Base-by-base conservation (phyloP, 2,329 filamentous ascomycete species). In the Cadophora luteo-olivacea region DNA sequence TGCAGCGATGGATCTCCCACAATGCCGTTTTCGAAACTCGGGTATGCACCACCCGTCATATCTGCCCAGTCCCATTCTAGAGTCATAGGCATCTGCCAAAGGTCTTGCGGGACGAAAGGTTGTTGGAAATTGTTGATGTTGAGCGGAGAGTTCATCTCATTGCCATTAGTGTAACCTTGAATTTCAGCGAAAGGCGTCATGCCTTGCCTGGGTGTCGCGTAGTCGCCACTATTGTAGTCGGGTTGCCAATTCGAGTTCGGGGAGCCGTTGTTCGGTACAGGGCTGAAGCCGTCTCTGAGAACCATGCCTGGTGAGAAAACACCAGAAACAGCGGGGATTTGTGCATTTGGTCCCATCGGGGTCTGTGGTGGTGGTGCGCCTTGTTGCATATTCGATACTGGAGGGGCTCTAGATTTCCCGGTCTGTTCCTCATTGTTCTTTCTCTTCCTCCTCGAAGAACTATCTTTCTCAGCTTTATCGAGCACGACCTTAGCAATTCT, bases 61-160 rank as follows among this genome's bases (percentile, higher is more conserved):
- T 90, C 88, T 1, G 87, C 87, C 86, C 87, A 90, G 76, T 87
- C 76, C 90, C 89, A 92, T 78, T 98, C 95, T 25, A 98, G 85
- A 2, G 93, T 97, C 90, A 97, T 97, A 1, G 95, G 94, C 87
- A 98, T 90, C 79, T 95, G 92, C 89, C 96, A 99, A 32, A 98
- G 81, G 80, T 98, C 96, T 75, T 95, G 93, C 4, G 96, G 95
- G 25, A 98, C 88, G 75, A 97, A 91, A 0, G 94, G 94, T 73
- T 97, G 92, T 75, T 94, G 91, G 77, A 94, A 94, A 22, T 84
- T 76, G 14, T 80, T 79, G 45, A 81, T 77, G 66, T 73, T 76
- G 11, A 75, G 63, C 12, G 75, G 72, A 1, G 74, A 73, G 76
- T 72, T 73, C 29, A 72, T 68, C 8, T 76, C 77, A n/a, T 77